Evolutionary conservation across 306 rosid species (phyloP), one percentile per base, ranked within the genome.

Genomic region (Sindora glabra): DNA sequence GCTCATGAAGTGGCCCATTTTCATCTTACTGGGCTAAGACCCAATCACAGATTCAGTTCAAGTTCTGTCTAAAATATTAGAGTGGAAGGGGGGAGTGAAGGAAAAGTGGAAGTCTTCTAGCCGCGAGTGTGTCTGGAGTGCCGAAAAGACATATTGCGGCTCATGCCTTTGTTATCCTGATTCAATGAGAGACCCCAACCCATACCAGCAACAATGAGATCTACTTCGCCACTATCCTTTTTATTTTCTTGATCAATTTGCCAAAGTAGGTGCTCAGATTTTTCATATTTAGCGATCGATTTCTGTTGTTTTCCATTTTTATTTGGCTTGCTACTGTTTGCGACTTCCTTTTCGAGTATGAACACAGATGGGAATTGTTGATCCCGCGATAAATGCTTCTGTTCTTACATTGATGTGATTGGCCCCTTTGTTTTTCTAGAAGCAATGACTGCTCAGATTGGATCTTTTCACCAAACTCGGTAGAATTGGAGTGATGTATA

Each of bases 201-300:
- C 24, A 63, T 21, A 14, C 5, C 34, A 14, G n/a, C n/a, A 45
- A 50, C 25, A 65, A 74, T 77, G 81, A 65, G 83, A 75, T 80
- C 83, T 46, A 56, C 48, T 59, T 67, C 33, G 18, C 19, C 57
- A 12, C 51, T 53, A 50, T n/a, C 50, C 48, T 41, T 59, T 40
- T 19, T 49, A 62, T 72, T 54, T 46, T 29, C 26, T 45, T 47
- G 59, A 9, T 36, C 15, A 54, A 53, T 71, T 38, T 55, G 36
- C 64, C 48, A 38, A 18, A 41, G 79, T 74, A 74, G 47, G 68
- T 22, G 0, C 61, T 30, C 24, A 10, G 26, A 22, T 58, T 10
- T 44, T 34, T 56, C 18, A 13, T 56, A 44, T 19, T 62, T 22
- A 5, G 14, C n/a, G 23, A 14, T 47, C 22, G 11, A 26, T 27